phyloP scores from a whole-genome alignment of 225 moss, liverwort and hornwort species.

The Pseudoscleropodium purum region DNA sequence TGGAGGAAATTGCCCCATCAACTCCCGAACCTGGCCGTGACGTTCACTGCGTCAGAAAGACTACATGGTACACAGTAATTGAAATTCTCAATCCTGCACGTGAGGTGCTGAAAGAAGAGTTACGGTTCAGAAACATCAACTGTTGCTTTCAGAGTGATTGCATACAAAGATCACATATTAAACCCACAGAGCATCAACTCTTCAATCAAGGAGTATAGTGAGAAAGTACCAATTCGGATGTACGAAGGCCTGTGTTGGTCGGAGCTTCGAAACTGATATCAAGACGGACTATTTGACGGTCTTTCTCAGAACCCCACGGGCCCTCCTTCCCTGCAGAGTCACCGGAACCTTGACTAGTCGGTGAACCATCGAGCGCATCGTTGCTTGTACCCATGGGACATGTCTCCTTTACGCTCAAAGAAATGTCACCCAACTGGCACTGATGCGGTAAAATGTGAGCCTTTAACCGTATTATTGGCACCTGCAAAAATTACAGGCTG shows the following conservation, averaged over 20 bases:
- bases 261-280: slow-evolving; percentile 95
- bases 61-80: background rate
- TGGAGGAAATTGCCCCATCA: slow-evolving; percentile 79
- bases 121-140: background rate
- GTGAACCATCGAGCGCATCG: slow-evolving; percentile 34
- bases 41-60: background rate
- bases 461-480: slow-evolving; percentile 76
- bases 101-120: background rate
- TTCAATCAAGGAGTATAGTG: background rate
- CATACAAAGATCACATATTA: background rate
- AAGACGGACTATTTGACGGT: slow-evolving; percentile 73
- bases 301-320: slow-evolving; percentile 70
- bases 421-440: slow-evolving; percentile 65
- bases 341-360: slow-evolving; percentile 32
- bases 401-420: slow-evolving; percentile 48
- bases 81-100: background rate
- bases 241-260: slow-evolving; percentile 70
- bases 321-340: slow-evolving; percentile 42
- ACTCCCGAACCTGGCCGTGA: slow-evolving; percentile 69
- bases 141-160: background rate
- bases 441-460: slow-evolving; percentile 81
- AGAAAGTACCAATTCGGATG: slow-evolving; percentile 64
- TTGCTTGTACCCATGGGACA: slow-evolving; percentile 37
- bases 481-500: slow-evolving; percentile 22
- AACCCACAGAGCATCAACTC: background rate